Evolutionary conservation across 106 monocot species (phyloP), one percentile per base, ranked within the genome.

Genomic region (Acorus gramineus): DNA sequence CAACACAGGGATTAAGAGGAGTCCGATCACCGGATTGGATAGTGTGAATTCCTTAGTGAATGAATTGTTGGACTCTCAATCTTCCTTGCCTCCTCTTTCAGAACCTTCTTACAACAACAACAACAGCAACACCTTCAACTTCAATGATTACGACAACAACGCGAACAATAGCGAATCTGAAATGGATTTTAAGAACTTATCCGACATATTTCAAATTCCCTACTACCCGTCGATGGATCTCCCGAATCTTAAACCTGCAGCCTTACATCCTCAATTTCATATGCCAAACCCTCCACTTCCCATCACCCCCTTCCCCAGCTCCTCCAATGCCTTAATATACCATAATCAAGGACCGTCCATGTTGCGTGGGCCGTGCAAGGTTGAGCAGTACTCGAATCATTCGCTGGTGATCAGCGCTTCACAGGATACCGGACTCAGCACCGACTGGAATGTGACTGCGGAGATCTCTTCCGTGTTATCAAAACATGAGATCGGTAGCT

Each of bases 341-440:
- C 44, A 10, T 59, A 8, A 7, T 13, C 53, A 47, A 46, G 7
- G 47, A 8, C 10, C 69, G 7, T 4, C 53, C 4, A 63, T 65
- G 8, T 63, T 74, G 14, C 63, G 75, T 60, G 74, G 48, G 64
- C 74, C 73, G 48, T 75, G 82, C 75, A 91, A 83, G 76, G 68
- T 53, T 42, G 86, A 86, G 72, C 90, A 86, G 68, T 52, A 65
- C 42, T 76, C 80, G 0, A 81, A 79, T 68, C 67, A 69, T 46
- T 82, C 86, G 7, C 66, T 86, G 69, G 62, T 82, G 44, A 81
- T n/a, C n/a, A n/a, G 86, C 79, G 70, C 60, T 7, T 78, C 82
- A 10, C 83, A 77, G 49, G 86, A 91, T 62, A 86, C 91, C 3
- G 80, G 86, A 46, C 46, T 84, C 47, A 92, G 91, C 74, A 77